Evolutionary conservation across 1,284 basidiomycete species (phyloP), one percentile per base, ranked within the genome.

Genomic region (Caloboletus firmus): DNA sequence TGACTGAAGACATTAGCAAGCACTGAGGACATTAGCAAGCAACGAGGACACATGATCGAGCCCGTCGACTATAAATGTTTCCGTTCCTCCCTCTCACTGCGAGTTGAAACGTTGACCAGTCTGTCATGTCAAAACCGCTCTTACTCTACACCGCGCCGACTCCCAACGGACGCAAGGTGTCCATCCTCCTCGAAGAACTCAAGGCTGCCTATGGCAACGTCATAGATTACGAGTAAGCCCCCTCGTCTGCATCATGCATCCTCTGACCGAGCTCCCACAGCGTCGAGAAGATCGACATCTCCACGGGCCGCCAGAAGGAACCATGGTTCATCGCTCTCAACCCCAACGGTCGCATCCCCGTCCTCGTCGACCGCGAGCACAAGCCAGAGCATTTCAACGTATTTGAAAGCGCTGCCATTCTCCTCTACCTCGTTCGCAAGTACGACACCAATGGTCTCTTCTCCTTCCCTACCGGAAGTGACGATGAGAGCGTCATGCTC

Each of bases 121-220:
- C 35, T n/a, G 3, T 42, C 20, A 68, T 71, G 69, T 56, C 63
- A 5, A 65, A 65, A 18, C 76, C 79, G 11, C 74, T 91, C 61
- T 59, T 84, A 51, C 75, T 92, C 35, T 91, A 88, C 73, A 85
- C 83, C 9, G 74, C 66, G 3, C 57, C 69, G 18, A 90, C 88
- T 0, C 87, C 89, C 17, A 91, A 89, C 58, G 86, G 89, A n/a
- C 66, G 77, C 66, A 84, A 84, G 64, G 76, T 74, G n/a, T 78
- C 81, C 11, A 74, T 85, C 61, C 70, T 82, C 42, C 79, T 90
- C 39, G 89, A 90, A 64, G 89, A 91, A 65, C 77, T 91, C 59
- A 85, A 82, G 61, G 77, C 76, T 15, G 72, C 76, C 28, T 85
- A 90, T 62, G 74, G 70, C 32, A 36, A 35, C 32, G 42, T 37